Evolutionary conservation across 441 rosid genomes (phyloP).

Genomic region (Euphorbia celastroides): DNA sequence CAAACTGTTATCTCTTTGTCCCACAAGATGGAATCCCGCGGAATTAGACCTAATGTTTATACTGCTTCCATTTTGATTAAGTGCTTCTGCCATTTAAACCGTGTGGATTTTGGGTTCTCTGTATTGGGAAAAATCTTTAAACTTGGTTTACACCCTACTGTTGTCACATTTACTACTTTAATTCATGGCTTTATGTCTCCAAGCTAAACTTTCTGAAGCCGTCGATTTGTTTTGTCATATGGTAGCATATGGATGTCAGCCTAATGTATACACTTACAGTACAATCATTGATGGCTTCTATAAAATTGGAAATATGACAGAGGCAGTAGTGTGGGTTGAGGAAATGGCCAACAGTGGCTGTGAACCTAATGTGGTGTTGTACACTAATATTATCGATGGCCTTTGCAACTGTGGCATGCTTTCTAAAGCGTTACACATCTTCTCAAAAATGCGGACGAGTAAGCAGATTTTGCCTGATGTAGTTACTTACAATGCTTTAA

Average conservation of each 20-base stretch:
- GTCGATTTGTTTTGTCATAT: background rate
- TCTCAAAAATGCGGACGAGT: background rate
- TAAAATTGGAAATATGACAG: background rate
- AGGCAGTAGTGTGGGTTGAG: background rate
- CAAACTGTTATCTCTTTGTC: background rate
- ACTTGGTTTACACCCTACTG: background rate
- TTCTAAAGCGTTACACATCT: background rate
- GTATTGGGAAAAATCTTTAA: too few species aligned
- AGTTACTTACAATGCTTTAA: background rate
- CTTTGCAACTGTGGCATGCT: background rate
- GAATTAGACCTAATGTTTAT: background rate
- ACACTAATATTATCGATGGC: background rate
- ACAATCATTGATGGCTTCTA: too few species aligned
- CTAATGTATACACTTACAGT: background rate
- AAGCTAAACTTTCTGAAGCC: background rate
- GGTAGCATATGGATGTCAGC: background rate
- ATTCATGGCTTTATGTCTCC: background rate
- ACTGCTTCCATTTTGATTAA: slow-evolving; percentile 17
- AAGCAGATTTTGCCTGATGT: background rate
- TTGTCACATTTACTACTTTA: slow-evolving; percentile 16
- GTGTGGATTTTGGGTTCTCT: too few species aligned
- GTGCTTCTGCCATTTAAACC: slow-evolving; percentile 20
- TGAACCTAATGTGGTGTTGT: background rate
- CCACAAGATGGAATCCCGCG: background rate
- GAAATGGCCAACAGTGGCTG: background rate